Evolutionary conservation across 2,329 filamentous ascomycete genomes (phyloP).

Genomic region (Periconia sp.): DNA sequence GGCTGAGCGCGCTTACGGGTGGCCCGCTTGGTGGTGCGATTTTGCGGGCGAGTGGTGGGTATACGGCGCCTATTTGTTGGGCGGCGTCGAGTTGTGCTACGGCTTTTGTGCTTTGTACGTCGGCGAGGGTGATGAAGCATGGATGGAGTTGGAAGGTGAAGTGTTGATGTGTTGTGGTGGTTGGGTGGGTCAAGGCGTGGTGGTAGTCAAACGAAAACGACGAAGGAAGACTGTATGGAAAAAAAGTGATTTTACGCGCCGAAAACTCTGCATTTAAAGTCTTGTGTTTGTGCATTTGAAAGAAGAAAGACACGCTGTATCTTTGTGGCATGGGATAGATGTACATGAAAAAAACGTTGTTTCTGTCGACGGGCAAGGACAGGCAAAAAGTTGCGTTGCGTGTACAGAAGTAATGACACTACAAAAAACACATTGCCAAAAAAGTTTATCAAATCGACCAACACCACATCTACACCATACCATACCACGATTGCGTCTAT

Average conservation of each 20-base stretch:
- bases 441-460: too few relatives aligned
- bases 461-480: too few relatives aligned
- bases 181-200: background rate
- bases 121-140: constrained; percentile 24
- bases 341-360: background rate
- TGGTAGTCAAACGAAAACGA: too few relatives aligned
- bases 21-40: constrained; percentile 58
- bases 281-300: background rate
- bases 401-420: too few relatives aligned
- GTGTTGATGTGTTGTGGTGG: constrained; percentile 15
- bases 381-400: too few relatives aligned
- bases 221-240: too few relatives aligned
- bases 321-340: too few relatives aligned
- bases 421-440: too few relatives aligned
- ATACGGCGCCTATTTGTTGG: constrained; percentile 25
- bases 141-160: constrained; percentile 21
- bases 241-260: background rate
- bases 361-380: background rate
- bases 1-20: constrained; percentile 54
- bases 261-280: background rate
- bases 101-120: constrained; percentile 15
- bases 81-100: constrained; percentile 19
- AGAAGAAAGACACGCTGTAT: background rate
- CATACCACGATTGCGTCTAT: too few relatives aligned
- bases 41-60: constrained; percentile 44